Evolutionary conservation across 495 filamentous ascomycete species (phyloP).

Genomic region (Aspergillus sparsus): DNA sequence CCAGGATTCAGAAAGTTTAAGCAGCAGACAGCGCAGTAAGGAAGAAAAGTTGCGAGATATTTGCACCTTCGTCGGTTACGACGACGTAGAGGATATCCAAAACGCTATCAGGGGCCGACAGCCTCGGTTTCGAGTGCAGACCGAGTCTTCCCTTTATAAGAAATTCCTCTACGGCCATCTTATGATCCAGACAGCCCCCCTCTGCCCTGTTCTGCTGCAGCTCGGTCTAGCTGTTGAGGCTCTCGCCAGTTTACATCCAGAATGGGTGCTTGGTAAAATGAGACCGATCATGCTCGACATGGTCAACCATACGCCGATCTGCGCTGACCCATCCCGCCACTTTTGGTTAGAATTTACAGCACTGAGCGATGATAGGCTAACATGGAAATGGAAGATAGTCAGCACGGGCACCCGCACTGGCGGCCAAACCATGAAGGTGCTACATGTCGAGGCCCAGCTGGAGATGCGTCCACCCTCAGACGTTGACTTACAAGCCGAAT

Average conservation of each 20-base stretch:
- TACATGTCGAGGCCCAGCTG: conserved; percentile 5
- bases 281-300: conserved; percentile 34
- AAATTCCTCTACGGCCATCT: conserved; percentile 40
- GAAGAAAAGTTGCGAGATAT: conserved; percentile 18
- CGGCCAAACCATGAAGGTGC: background rate
- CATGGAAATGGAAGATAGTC: conserved; percentile 22
- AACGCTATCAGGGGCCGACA: too few relatives aligned
- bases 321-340: conserved; percentile 33
- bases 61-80: conserved; percentile 43
- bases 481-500: conserved; percentile 26
- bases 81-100: too few relatives aligned
- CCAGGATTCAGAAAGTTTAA: background rate
- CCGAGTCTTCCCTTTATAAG: conserved; percentile 36
- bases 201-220: conserved; percentile 47
- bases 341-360: conserved; percentile 39
- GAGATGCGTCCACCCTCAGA: background rate
- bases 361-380: conserved; percentile 3
- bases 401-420: background rate
- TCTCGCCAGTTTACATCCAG: conserved; percentile 36
- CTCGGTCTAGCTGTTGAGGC: conserved; percentile 50
- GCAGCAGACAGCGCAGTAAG: background rate
- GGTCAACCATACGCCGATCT: conserved; percentile 40
- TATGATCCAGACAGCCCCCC: conserved; percentile 47
- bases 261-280: conserved; percentile 20
- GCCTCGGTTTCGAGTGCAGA: conserved; percentile 50